Base-by-base conservation (phyloP, 371 early-diverging fungal genomes). In the Rhizopus stolonifer region DNA sequence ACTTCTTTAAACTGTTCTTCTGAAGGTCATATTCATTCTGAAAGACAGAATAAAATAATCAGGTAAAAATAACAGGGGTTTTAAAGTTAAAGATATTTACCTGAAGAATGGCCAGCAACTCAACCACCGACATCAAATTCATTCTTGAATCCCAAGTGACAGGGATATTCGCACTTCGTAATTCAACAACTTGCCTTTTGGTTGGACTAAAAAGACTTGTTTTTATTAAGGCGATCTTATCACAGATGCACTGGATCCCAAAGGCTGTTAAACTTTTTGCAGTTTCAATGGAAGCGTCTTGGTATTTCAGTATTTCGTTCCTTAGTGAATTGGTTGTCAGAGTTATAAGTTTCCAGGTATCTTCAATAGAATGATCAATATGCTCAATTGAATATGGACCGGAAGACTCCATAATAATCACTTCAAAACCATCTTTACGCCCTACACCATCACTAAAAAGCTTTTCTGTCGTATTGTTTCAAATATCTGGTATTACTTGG, bases 111-210 rank as follows among this genome's bases (percentile, higher is more conserved):
- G 38, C 50, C 23, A 57, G 31, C 7, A 51, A 38, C 15, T 57
- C 51, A 31, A 57, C 50, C 14, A 57, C 10, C 36, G 46, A 0
- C 15, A 46, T 15, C 39, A 50, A 44, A 46, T 36, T 38, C 3
- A 17, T 36, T 45, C 49, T 56, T 43, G 45, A 4, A 23, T 56
- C 34, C 56, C 54, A 54, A 39, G 54, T 54, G 7, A 42, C 49
- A 4, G 43, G 49, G 32, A 55, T 57, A 1, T 24, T 29, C 29
- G 58, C 58, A 15, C 38, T 36, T 57, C 51, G 50, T 38, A 57
- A 46, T 46, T 57, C 46, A 46, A 50, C 46, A 22, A 57, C 17
- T 23, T 51, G 48, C 52, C 46, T 46, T 19, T 4, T 58, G 34
- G 9, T 52, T 52, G 52, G 24, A 46, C 4, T 52, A 40, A 15